Evolutionary conservation across 306 rosid genomes (phyloP).

Genomic region (Lagenaria siceraria): DNA sequence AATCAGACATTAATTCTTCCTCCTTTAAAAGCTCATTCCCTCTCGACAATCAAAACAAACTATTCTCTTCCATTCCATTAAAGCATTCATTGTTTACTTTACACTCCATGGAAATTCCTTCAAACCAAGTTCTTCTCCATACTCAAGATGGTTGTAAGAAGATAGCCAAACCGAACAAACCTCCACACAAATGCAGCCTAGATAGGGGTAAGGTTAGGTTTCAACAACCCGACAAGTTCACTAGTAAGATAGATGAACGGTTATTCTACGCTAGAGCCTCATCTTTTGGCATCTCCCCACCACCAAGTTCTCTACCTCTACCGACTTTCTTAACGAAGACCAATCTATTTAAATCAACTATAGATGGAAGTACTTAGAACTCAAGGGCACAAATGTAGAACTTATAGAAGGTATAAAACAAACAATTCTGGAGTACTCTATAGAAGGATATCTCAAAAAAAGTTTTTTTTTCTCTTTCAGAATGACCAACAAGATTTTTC

Average conservation of each 20-base stretch:
- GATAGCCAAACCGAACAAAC: neutral
- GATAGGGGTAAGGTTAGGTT: conserved; percentile 27
- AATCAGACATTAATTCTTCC: neutral
- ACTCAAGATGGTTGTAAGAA: neutral
- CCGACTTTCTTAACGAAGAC: neutral
- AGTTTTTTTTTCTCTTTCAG: neutral
- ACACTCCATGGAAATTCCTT: neutral
- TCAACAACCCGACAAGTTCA: conserved; percentile 24
- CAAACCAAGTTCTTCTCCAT: neutral
- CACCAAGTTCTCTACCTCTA: conserved; percentile 35
- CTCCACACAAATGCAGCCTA: neutral
- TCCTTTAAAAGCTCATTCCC: neutral
- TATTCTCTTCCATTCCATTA: neutral
- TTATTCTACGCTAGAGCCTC: conserved; percentile 35
- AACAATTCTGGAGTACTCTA: no score
- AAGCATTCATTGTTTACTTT: neutral
- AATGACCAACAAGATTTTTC: neutral
- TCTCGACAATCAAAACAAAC: neutral
- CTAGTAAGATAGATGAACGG: neutral
- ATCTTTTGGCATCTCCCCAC: conserved; percentile 14
- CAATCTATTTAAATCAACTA: no score
- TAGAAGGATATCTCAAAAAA: neutral
- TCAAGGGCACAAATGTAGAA: neutral
- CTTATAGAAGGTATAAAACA: neutral
- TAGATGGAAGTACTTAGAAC: no score